Evolutionary conservation across 176 grass and related monocot genomes (phyloP), one percentile per base, ranked within the genome.

Genomic region (Oryza brachyantha): DNA sequence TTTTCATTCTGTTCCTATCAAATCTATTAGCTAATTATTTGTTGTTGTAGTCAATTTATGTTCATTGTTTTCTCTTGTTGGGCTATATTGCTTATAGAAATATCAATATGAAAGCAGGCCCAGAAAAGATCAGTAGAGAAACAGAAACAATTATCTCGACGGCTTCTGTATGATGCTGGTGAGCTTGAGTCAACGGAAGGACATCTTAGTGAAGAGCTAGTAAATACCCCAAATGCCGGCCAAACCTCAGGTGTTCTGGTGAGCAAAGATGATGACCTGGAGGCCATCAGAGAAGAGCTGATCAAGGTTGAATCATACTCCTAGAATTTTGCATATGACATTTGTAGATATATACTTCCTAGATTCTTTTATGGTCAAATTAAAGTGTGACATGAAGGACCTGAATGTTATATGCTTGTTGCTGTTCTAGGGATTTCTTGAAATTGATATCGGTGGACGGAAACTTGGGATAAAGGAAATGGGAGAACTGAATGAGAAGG

Each of bases 401-500:
- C 13, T 7, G 3, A 63, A 63, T 48, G 65, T 37, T 72, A 40
- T 2, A 32, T 84, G 37, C 28, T 27, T 68, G 16, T 76, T 76
- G 13, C 9, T 69, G 34, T 76, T 61, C 40, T 35, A 84, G 81
- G 27, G 64, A 76, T 76, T 84, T 14, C 48, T 61, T 46, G 73
- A 61, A 61, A 61, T 77, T 21, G 73, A 76, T 37, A 6, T 1
- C 11, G 50, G 81, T 19, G 29, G 64, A 55, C 8, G 50, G 64
- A 84, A 36, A 31, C 8, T 85, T 25, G 83, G 87, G 59, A 82
- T 89, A 63, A 85, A 81, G 66, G 83, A 63, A 74, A 89, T 89
- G 83, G 87, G 87, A 0, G 7, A 78, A n/a, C 8, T 89, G 36
- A 71, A 81, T 59, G 38, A 61, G 11, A 82, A 85, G 63, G 77